Evolutionary conservation across 2,329 filamentous ascomycete species (phyloP).

Genomic region (Thermothelomyces thermophilus): DNA sequence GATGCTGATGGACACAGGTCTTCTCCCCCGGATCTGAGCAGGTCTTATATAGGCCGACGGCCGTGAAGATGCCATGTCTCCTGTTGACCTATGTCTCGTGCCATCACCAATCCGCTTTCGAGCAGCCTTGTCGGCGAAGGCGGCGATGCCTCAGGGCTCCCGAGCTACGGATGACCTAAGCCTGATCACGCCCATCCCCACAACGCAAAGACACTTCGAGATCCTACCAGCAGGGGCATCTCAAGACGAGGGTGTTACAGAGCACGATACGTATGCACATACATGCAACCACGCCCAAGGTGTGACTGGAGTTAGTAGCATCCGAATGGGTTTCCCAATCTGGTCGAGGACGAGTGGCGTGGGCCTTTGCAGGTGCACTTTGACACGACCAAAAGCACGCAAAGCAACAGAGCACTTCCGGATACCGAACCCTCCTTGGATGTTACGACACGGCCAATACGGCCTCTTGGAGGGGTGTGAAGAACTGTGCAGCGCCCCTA

Average conservation of each 20-base stretch:
- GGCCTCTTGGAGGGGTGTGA: conserved; percentile 4
- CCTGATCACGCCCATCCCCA: conserved; percentile 8
- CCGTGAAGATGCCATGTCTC: neutral
- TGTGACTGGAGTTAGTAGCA: conserved; percentile 12
- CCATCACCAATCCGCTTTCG: conserved; percentile 7
- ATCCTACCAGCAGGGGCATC: conserved; percentile 4
- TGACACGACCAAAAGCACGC: too few species aligned
- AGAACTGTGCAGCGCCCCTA: conserved; percentile 11
- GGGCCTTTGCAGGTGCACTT: neutral
- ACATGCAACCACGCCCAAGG: neutral
- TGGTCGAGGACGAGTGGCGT: conserved; percentile 4
- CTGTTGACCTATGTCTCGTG: neutral
- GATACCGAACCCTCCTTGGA: too few species aligned
- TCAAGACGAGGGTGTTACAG: conserved; percentile 1
- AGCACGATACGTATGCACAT: neutral
- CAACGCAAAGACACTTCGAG: conserved; percentile 4
- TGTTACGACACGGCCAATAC: neutral
- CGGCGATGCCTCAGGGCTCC: conserved; percentile 14
- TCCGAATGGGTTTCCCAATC: conserved; percentile 2
- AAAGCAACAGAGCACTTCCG: too few species aligned
- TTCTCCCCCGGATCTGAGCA: conserved; percentile 7
- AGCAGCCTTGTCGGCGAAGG: conserved; percentile 11
- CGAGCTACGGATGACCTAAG: conserved; percentile 12
- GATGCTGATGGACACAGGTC: conserved; percentile 21
- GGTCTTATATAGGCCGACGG: conserved; percentile 23